phyloP scores from a whole-genome alignment of 345 rosid species.

The Rhizophora mangle region DNA sequence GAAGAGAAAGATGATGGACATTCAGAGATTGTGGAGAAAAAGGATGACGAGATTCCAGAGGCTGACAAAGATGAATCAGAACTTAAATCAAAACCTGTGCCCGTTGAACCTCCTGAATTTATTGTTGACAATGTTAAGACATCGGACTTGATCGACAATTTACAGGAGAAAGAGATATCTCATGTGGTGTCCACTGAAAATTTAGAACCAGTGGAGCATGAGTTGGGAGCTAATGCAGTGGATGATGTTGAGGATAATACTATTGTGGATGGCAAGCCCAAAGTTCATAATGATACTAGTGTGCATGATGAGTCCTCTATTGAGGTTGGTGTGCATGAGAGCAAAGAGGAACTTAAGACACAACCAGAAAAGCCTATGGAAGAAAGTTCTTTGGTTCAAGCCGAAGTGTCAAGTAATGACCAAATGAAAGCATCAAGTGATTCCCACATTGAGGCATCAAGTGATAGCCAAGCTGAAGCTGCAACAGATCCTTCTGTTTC shows the following conservation, averaged over 20 bases:
- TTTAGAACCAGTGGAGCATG: slow-evolving; percentile 37
- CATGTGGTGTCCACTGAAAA: slow-evolving; percentile 35
- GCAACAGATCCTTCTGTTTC: slow-evolving; percentile 32
- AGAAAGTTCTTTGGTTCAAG: slow-evolving; percentile 31
- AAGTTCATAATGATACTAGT: slow-evolving; percentile 4
- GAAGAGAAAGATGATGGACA: slow-evolving; percentile 30
- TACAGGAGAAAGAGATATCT: slow-evolving; percentile 35
- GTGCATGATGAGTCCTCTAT: slow-evolving; percentile 32
- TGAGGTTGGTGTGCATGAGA: slow-evolving; percentile 38
- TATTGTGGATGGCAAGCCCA: background rate
- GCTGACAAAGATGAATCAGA: slow-evolving; percentile 34
- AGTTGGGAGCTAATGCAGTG: slow-evolving; percentile 34
- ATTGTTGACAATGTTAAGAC: slow-evolving; percentile 29
- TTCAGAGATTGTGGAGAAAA: slow-evolving; percentile 29
- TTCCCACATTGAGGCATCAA: slow-evolving; percentile 4
- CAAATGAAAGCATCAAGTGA: slow-evolving; percentile 6
- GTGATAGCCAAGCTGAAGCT: slow-evolving; percentile 18
- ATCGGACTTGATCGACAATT: slow-evolving; percentile 32
- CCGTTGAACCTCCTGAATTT: slow-evolving; percentile 38
- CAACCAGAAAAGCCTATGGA: slow-evolving; percentile 37
- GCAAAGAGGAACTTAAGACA: slow-evolving; percentile 30
- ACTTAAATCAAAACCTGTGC: slow-evolving; percentile 29
- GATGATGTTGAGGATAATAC: slow-evolving; percentile 32
- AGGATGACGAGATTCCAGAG: slow-evolving; percentile 34
- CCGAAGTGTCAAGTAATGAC: slow-evolving; percentile 34